Evolutionary conservation across 169 alveolate genomes (phyloP).

Genomic region (Babesia ovata): DNA sequence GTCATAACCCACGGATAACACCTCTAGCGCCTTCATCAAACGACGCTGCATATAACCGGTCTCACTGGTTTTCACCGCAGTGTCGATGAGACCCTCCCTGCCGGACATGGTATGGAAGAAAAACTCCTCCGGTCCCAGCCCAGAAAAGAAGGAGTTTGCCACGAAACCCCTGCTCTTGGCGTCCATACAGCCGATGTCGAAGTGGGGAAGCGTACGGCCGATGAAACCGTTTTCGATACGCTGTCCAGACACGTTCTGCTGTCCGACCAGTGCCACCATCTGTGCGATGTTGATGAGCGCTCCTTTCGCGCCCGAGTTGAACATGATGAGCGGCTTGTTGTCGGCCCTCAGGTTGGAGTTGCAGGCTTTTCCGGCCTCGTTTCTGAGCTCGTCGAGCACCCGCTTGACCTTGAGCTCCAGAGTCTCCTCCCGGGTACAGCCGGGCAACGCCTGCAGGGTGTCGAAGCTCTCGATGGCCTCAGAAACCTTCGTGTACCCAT

Average conservation of each 20-base stretch:
- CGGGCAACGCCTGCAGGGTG: conserved; percentile 91
- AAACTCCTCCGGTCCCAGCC: conserved; percentile 95
- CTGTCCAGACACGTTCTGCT: conserved; percentile 93
- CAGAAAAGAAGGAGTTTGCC: conserved; percentile 92
- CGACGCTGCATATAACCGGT: conserved; percentile 99
- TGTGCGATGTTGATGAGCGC: conserved; percentile 94
- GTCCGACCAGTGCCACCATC: conserved; percentile 99
- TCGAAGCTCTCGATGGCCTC: conserved; percentile 83
- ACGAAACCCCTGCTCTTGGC: conserved; percentile 98
- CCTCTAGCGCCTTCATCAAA: conserved; percentile 95
- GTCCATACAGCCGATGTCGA: conserved; percentile 87
- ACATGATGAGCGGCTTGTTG: conserved; percentile 95
- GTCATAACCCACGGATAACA: conserved; percentile 93
- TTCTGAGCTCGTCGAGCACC: conserved; percentile 92
- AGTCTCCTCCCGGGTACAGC: conserved; percentile 94
- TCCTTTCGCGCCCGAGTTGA: conserved; percentile 98
- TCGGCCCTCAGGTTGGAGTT: conserved; percentile 85
- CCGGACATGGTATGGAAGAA: conserved; percentile 99
- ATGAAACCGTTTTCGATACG: conserved; percentile 96
- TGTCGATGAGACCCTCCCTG: conserved; percentile 98
- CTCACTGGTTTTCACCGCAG: conserved; percentile 99
- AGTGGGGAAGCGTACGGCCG: conserved; percentile 97
- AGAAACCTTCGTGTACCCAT: conserved; percentile 88
- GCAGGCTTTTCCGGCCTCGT: conserved; percentile 92
- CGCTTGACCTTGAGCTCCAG: conserved; percentile 91